Evolutionary conservation across 352 stramenopile species (phyloP).

Genomic region (Phytophthora colocasiae): DNA sequence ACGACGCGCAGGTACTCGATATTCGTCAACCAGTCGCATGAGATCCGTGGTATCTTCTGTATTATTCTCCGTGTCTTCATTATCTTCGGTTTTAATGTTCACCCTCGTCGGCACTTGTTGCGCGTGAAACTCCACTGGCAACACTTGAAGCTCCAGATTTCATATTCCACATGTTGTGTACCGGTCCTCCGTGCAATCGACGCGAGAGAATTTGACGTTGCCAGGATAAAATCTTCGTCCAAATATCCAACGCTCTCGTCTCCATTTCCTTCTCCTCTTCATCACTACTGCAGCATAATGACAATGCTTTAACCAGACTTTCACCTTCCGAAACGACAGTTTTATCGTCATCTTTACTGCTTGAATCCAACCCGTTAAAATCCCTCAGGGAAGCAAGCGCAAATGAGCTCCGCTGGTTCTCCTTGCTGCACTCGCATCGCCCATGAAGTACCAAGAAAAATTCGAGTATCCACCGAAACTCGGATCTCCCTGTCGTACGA

Average conservation of each 20-base stretch:
- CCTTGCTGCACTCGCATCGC: slow-evolving; percentile 69
- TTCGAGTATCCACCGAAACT: slow-evolving; percentile 59
- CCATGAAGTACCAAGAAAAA: slow-evolving; percentile 57
- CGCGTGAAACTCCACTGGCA: slow-evolving; percentile 1
- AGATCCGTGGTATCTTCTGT: slow-evolving; percentile 35
- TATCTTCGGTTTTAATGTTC: not conserved
- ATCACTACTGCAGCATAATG: slow-evolving; percentile 53
- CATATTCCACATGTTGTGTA: slow-evolving; percentile 24
- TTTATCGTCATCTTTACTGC: slow-evolving; percentile 17
- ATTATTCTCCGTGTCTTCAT: slow-evolving; percentile 31
- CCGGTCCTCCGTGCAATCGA: slow-evolving; percentile 16
- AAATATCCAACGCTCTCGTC: slow-evolving; percentile 19
- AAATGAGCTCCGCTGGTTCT: slow-evolving; percentile 55
- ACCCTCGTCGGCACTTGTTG: not conserved
- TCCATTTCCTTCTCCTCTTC: slow-evolving; percentile 48
- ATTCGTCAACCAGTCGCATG: slow-evolving; percentile 35
- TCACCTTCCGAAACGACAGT: slow-evolving; percentile 13
- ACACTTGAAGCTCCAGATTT: not conserved
- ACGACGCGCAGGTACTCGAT: slow-evolving; percentile 47
- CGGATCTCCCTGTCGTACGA: slow-evolving; percentile 62
- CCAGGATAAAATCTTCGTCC: slow-evolving; percentile 28
- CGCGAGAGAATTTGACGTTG: slow-evolving; percentile 32
- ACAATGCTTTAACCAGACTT: slow-evolving; percentile 28
- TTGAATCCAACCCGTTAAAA: slow-evolving; percentile 47
- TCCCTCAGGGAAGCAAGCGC: slow-evolving; percentile 48